Evolutionary conservation across 2,329 filamentous ascomycete genomes (phyloP), one percentile per base, ranked within the genome.

Genomic region (Pezizomycotina sp.): DNA sequence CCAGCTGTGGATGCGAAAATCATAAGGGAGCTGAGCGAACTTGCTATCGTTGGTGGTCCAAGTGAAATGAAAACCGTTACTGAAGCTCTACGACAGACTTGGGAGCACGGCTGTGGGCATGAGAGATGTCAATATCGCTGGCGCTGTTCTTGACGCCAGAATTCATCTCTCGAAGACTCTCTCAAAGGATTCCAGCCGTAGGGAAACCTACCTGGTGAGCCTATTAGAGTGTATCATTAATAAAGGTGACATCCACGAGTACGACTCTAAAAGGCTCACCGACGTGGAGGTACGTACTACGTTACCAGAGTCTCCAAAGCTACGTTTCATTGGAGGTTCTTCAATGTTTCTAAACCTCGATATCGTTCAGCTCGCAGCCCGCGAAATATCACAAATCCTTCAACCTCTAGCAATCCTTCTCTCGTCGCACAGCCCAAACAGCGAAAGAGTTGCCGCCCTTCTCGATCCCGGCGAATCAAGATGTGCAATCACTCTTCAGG

Each of bases 381-480:
- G 74, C 38, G 83, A 93, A 52, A 93, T 99, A 49, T 74, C 74
- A 0, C 80, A 92, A 50, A 66, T 95, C 3, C 64, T 98, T 28
- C 77, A 77, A 41, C 89, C 89, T 8, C 64, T 98, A n/a, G 81
- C 89, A 5, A 65, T 83, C 2, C 68, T 98, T 34, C 77, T 92
- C 56, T 76, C 81, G 6, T 63, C 62, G 20, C 69, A 74, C 46
- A 65, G 39, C 8, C 26, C 39, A 14, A 61, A 58, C 21, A 43
- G 37, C 53, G 19, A 48, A 61, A 6, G 45, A 35, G 29, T 38
- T 27, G 55, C 54, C 13, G 30, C 52, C 20, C 48, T 45, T 22
- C 46, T 50, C n/a, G 33, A 42, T 12, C 25, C 38, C 8, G 46
- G 42, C 12, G 32, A 47, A n/a, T 55, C 55, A 36, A 58, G 53